phyloP scores from a whole-genome alignment of 768 basidiomycete genomes.

The Boletus pseudo-olivaceus region DNA sequence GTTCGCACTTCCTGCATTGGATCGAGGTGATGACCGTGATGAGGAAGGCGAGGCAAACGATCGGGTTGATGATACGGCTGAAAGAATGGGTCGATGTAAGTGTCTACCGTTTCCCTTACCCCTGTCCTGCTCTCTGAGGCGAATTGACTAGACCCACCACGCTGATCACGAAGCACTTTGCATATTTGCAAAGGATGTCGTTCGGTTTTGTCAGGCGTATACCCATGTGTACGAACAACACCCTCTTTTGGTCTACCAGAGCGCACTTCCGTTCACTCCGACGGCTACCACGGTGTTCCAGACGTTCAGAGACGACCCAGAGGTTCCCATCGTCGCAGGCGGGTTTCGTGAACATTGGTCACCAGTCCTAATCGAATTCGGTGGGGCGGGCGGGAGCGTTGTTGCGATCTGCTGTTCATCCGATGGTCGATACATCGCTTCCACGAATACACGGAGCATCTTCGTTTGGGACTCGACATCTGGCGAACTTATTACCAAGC shows the following conservation, averaged over 20 bases:
- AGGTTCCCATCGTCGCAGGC: conserved; percentile 22
- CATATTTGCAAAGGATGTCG: conserved; percentile 23
- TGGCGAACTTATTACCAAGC: conserved; percentile 23
- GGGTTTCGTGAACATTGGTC: conserved; percentile 32
- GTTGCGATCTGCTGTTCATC: conserved; percentile 23
- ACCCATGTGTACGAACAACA: conserved; percentile 31
- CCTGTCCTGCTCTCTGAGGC: not conserved
- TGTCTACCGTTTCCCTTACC: not conserved
- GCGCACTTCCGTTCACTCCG: conserved; percentile 32
- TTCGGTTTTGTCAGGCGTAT: conserved; percentile 33
- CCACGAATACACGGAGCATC: conserved; percentile 18
- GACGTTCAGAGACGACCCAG: conserved; percentile 25
- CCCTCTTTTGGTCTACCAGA: conserved; percentile 31
- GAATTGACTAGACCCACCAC: conserved; percentile 11
- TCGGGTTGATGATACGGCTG: conserved; percentile 22
- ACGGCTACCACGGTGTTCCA: conserved; percentile 24
- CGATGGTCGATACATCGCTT: conserved; percentile 30
- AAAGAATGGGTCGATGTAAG: conserved; percentile 28
- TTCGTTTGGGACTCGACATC: conserved; percentile 28
- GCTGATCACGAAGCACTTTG: conserved; percentile 14
- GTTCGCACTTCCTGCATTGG: conserved; percentile 31
- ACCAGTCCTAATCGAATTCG: conserved; percentile 30
- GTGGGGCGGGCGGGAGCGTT: conserved; percentile 12
- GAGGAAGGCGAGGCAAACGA: conserved; percentile 31
- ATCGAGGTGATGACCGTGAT: conserved; percentile 32